These are phyloP conservation scores for Picochlorum costavermella DNA, from an alignment of 139 green algal species.

Conservation along the genomic window DNA sequence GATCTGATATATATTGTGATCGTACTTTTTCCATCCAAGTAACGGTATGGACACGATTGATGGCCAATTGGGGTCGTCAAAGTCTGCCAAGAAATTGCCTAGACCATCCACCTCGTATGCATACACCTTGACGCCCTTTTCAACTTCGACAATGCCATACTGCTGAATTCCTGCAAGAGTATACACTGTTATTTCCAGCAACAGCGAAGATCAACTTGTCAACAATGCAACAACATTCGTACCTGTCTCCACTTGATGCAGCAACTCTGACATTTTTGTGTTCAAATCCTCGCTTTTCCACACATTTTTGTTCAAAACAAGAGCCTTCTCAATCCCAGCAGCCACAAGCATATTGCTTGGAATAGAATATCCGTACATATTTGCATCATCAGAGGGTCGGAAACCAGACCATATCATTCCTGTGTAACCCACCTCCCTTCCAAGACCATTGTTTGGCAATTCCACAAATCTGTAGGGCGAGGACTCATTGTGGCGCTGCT, in stretches of 20 bases:
- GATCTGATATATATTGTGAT: slow-evolving; percentile 20
- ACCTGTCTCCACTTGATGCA: slow-evolving; percentile 28
- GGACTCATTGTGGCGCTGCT: slow-evolving; percentile 44
- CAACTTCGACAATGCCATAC: slow-evolving; percentile 24
- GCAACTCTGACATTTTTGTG: slow-evolving; percentile 6
- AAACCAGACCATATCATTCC: slow-evolving; percentile 60
- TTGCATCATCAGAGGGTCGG: slow-evolving; percentile 45
- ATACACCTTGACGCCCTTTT: slow-evolving; percentile 28
- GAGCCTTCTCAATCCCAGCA: slow-evolving; percentile 37
- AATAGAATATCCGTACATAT: slow-evolving; percentile 44
- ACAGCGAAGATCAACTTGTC: too few relatives aligned
- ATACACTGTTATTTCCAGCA: too few relatives aligned
- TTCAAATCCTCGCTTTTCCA: slow-evolving; percentile 34
- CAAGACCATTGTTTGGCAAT: slow-evolving; percentile 33
- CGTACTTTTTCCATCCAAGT: slow-evolving; percentile 40
- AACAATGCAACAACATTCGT: too few relatives aligned
- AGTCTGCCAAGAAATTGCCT: slow-evolving; percentile 25
- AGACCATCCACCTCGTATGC: slow-evolving; percentile 57
- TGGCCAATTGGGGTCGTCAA: slow-evolving; percentile 59
- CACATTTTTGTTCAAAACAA: slow-evolving; percentile 35
- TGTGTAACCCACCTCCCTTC: slow-evolving; percentile 28
- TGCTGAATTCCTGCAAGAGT: slow-evolving; percentile 19
- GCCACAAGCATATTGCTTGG: slow-evolving; percentile 40
- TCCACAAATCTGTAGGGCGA: slow-evolving; percentile 44
- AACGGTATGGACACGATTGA: slow-evolving; percentile 50